These are phyloP conservation scores for Coemansia sp. DNA, from an alignment of 371 early-diverging fungal genomes.

Conservation along the genomic window DNA sequence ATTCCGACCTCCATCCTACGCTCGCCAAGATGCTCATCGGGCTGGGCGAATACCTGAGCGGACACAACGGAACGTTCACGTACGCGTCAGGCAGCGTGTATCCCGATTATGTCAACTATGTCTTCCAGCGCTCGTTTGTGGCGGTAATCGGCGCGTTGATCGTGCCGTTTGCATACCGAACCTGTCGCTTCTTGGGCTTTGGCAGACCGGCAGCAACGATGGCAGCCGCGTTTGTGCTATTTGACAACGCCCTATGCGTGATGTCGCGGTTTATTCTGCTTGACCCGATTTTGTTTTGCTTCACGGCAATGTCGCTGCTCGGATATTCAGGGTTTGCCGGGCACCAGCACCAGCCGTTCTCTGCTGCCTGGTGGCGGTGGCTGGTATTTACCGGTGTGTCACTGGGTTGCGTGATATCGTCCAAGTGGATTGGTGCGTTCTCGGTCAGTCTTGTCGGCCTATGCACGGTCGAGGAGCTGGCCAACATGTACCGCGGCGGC, in stretches of 20 bases:
- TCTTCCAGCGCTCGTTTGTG: slow-evolving; percentile 87
- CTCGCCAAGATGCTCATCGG: slow-evolving; percentile 98
- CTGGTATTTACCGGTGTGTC: slow-evolving; percentile 82
- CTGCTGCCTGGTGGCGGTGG: slow-evolving; percentile 85
- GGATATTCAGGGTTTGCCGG: slow-evolving; percentile 70
- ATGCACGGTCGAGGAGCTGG: slow-evolving; percentile 92
- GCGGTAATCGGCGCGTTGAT: slow-evolving; percentile 91
- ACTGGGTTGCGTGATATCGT: slow-evolving; percentile 89
- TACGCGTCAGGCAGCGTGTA: slow-evolving; percentile 86
- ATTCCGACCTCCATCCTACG: slow-evolving; percentile 99
- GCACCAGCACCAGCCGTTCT: slow-evolving; percentile 61
- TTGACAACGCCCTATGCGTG: slow-evolving; percentile 81
- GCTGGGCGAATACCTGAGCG: slow-evolving; percentile 81
- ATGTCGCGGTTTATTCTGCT: slow-evolving; percentile 95
- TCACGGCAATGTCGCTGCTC: slow-evolving; percentile 79
- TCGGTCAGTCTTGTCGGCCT: slow-evolving; percentile 93
- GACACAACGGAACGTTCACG: slow-evolving; percentile 84
- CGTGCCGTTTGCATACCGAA: slow-evolving; percentile 92
- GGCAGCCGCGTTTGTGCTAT: slow-evolving; percentile 76
- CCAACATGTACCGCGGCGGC: slow-evolving; percentile 80
- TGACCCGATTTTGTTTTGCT: slow-evolving; percentile 94
- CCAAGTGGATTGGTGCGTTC: slow-evolving; percentile 99
- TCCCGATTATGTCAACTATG: slow-evolving; percentile 81
- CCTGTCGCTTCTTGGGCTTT: slow-evolving; percentile 77
- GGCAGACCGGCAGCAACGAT: slow-evolving; percentile 66